Conservation (phyloP, 2,329 filamentous ascomycete genomes). For the Lachnellula arida region DNA sequence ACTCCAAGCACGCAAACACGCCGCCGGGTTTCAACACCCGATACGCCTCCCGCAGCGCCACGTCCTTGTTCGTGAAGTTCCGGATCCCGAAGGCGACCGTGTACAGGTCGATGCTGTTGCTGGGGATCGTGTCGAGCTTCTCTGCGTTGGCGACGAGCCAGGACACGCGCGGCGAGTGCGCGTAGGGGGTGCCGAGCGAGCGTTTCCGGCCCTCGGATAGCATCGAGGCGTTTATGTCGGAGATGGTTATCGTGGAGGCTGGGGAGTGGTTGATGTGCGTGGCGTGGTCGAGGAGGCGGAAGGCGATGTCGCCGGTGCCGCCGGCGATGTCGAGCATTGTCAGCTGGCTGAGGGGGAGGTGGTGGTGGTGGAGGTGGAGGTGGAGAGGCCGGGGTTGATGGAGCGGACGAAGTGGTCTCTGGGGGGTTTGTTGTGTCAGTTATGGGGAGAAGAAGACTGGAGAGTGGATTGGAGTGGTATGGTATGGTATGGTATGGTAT, state of each 20-base stretch:
- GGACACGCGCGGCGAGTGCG: constrained; percentile 53
- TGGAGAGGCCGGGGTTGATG: constrained; percentile 60
- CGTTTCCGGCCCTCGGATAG: constrained; percentile 81
- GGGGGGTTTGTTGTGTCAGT: background rate
- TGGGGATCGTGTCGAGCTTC: constrained; percentile 59
- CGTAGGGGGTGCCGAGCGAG: constrained; percentile 50
- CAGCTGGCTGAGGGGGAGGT: constrained; percentile 47
- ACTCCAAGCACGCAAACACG: constrained; percentile 94
- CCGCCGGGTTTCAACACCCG: constrained; percentile 90
- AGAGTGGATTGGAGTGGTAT: background rate
- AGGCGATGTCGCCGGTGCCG: constrained; percentile 95
- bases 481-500: background rate
- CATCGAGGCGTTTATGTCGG: constrained; percentile 97
- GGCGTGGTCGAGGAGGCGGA: constrained; percentile 88
- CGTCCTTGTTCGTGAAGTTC: constrained; percentile 91
- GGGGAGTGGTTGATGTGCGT: constrained; percentile 75
- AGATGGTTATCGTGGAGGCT: constrained; percentile 79
- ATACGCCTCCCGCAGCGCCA: constrained; percentile 76
- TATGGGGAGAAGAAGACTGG: background rate
- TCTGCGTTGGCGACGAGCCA: constrained; percentile 94
- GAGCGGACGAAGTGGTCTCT: constrained; percentile 89
- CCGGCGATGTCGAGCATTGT: constrained; percentile 93
- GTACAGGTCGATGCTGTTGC: constrained; percentile 82
- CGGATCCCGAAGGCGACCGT: constrained; percentile 97
- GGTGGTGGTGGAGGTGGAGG: constrained; percentile 21